Conservation (phyloP, 495 filamentous ascomycete species). For the Annulohypoxylon maeteangense region DNA sequence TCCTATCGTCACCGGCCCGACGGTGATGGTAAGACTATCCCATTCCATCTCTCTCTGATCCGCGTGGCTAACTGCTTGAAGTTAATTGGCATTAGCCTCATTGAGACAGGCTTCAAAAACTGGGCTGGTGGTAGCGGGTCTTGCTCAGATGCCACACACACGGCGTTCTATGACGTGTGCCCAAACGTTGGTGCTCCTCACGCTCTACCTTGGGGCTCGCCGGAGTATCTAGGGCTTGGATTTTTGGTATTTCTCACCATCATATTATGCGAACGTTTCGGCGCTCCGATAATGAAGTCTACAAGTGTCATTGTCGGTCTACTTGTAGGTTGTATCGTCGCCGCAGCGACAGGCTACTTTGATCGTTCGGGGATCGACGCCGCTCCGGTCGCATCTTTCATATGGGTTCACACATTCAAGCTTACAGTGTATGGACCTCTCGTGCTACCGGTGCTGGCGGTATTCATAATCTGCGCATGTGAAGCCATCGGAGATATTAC, state of each 20-base stretch:
- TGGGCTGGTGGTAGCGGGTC: conserved; percentile 83
- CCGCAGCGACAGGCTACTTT: conserved; percentile 86
- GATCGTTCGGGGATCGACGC: conserved; percentile 72
- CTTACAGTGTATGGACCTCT: conserved; percentile 83
- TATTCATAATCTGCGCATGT: conserved; percentile 89
- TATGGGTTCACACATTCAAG: conserved; percentile 91
- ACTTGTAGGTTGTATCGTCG: conserved; percentile 87
- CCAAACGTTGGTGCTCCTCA: conserved; percentile 79
- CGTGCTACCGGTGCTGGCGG: conserved; percentile 82
- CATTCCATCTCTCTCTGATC: neutral
- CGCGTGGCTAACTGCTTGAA: conserved; percentile 5
- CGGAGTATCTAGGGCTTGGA: conserved; percentile 86
- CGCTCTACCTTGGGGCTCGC: conserved; percentile 85
- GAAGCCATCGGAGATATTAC: conserved; percentile 88
- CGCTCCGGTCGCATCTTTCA: conserved; percentile 81
- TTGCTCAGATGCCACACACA: conserved; percentile 67
- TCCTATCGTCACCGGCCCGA: conserved; percentile 87
- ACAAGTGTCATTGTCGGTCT: conserved; percentile 84
- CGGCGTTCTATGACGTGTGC: conserved; percentile 70
- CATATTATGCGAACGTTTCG: conserved; percentile 85
- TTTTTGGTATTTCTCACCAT: conserved; percentile 93
- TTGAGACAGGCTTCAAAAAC: conserved; percentile 79
- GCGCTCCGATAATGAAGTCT: conserved; percentile 72
- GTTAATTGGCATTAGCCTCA: conserved; percentile 75
- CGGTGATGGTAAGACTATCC: conserved; percentile 69